Evolutionary conservation across 306 rosid genomes (phyloP).

Genomic region (Leucaena leucocephala): DNA sequence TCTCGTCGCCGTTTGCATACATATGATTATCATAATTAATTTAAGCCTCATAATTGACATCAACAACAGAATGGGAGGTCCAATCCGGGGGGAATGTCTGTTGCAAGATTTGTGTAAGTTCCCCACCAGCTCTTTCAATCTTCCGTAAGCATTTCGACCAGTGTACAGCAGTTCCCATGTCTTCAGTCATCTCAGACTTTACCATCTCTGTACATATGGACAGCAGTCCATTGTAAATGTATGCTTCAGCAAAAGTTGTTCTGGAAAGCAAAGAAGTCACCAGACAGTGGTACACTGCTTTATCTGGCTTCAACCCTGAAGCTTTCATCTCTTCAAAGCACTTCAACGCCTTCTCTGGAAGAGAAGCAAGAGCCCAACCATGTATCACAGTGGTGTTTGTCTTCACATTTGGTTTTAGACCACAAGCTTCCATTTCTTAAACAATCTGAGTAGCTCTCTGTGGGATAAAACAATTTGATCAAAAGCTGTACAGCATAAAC

Average conservation of each 20-base stretch:
- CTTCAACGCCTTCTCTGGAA: conserved; percentile 88
- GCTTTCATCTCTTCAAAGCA: conserved; percentile 86
- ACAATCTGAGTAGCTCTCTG: conserved; percentile 79
- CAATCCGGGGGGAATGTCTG: conserved; percentile 97
- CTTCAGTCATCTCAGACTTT: conserved; percentile 71
- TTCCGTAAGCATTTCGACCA: conserved; percentile 85
- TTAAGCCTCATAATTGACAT: conserved; percentile 38
- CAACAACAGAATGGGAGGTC: conserved; percentile 56
- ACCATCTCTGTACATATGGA: conserved; percentile 79
- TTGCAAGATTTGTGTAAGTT: conserved; percentile 85
- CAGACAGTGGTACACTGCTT: conserved; percentile 93
- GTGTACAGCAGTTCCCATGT: conserved; percentile 97
- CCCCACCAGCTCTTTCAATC: conserved; percentile 88
- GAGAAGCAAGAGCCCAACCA: conserved; percentile 97
- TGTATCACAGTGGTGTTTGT: conserved; percentile 84
- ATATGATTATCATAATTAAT: conserved; percentile 38
- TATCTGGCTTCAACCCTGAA: conserved; percentile 85
- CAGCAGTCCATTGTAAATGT: conserved; percentile 65
- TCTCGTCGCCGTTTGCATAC: background rate
- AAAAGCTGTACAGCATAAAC: background rate
- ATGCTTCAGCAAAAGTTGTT: conserved; percentile 78
- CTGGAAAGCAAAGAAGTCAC: conserved; percentile 93
- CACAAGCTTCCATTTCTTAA: conserved; percentile 72
- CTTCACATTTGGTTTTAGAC: conserved; percentile 86
- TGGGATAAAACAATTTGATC: conserved; percentile 20